Conservation (phyloP, 768 basidiomycete species). For the Kondoa malvinella region DNA sequence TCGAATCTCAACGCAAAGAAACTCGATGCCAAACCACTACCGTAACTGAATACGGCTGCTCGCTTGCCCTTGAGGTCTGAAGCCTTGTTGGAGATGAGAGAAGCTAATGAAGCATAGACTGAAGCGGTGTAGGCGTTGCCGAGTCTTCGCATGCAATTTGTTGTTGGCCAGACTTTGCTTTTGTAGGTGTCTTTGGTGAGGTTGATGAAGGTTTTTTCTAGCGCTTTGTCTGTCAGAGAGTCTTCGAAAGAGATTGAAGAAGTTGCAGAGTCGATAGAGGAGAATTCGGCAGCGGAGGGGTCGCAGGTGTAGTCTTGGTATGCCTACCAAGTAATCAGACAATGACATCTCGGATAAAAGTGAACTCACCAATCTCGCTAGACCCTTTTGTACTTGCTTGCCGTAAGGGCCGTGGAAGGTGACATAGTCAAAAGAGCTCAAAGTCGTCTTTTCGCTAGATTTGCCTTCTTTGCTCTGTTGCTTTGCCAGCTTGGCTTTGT, state of each 20-base stretch:
- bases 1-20: conserved; percentile 79
- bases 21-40: conserved; percentile 80
- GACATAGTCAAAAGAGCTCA: conserved; percentile 67
- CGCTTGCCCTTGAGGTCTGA: conserved; percentile 60
- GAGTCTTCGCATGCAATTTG: conserved; percentile 72
- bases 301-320: conserved; percentile 80
- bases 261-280: conserved; percentile 54
- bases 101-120: conserved; percentile 82
- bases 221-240: conserved; percentile 76
- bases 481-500: conserved; percentile 61
- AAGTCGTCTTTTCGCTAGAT: conserved; percentile 27
- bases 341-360: not conserved
- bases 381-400: conserved; percentile 94
- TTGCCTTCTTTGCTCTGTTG: conserved; percentile 29
- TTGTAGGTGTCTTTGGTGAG: conserved; percentile 59
- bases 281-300: conserved; percentile 45
- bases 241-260: conserved; percentile 45
- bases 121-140: conserved; percentile 99
- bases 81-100: conserved; percentile 57
- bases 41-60: conserved; percentile 88
- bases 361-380: conserved; percentile 54
- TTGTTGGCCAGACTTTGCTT: conserved; percentile 57
- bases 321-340: conserved; percentile 29
- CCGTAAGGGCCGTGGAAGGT: conserved; percentile 97
- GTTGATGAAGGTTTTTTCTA: conserved; percentile 86